Base-by-base conservation (phyloP, 2,329 filamentous ascomycete genomes). In the Neonectria hederae region DNA sequence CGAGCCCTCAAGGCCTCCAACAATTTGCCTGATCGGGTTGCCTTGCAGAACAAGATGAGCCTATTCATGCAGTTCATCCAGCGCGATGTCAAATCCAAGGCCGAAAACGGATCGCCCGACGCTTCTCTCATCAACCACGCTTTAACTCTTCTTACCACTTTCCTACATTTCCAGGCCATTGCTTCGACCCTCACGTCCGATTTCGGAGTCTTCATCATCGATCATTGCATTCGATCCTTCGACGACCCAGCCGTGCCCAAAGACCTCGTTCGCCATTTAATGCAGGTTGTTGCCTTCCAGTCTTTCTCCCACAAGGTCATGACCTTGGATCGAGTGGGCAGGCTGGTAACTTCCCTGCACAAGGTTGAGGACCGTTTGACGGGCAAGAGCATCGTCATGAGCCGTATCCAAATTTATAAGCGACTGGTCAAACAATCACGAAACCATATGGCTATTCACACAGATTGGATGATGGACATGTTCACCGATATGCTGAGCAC, bases 51-150 rank as follows among this genome's bases (percentile, higher is more conserved):
- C 54, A 97, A 96, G 77, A 90, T 97, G 84, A 85, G 86, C 11
- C 80, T 92, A 3, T 86, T 98, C 63, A 88, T 89, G 69, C 90
- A 93, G 64, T 97, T 94, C 75, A 93, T 98, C 59, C 89, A 91
- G 72, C 87, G 94, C 64, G 96, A 99, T 75, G 84, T 97, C 24
- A 86, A 84, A 7, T 84, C 88, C 11, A 89, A 87, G 68, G 83
- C 86, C 38, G 76, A 84, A 6, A 81, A 85, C 63, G 85, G 87
- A 54, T 79, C 75, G 49, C 81, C 81, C 60, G 92, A 97, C 72
- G 86, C 86, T 1, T 90, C 90, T 48, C 84, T 98, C 13, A 85
- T 90, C 52, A 90, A 90, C 56, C 91, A 97, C 69, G 91, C 94
- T 3, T 82, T 97, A 57, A 92, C 89, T 64, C 83, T 98, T 5